Evolutionary conservation across 352 stramenopile genomes (phyloP).

Genomic region (Lagenidium giganteum): DNA sequence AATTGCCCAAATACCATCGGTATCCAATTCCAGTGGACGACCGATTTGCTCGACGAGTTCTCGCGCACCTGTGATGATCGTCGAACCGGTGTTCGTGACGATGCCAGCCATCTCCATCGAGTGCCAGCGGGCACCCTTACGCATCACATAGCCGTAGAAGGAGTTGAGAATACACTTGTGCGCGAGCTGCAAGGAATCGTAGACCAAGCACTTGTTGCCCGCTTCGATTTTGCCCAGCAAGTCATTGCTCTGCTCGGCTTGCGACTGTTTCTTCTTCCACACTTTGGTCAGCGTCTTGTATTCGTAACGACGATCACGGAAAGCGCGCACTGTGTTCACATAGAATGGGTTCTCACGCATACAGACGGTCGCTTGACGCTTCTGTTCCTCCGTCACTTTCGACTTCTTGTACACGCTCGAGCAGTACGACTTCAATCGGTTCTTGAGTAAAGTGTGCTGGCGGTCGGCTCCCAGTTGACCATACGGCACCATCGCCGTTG

Average conservation of each 20-base stretch:
- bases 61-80: slow-evolving; percentile 96
- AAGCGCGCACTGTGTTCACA: slow-evolving; percentile 98
- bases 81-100: slow-evolving; percentile 97
- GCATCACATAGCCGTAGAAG: slow-evolving; percentile 99
- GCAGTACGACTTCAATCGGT: slow-evolving; percentile 91
- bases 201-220: slow-evolving; percentile 88
- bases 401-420: slow-evolving; percentile 97
- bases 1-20: slow-evolving; percentile 99
- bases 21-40: slow-evolving; percentile 97
- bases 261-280: slow-evolving; percentile 80
- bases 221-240: slow-evolving; percentile 85
- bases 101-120: slow-evolving; percentile 99
- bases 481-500: slow-evolving; percentile 50
- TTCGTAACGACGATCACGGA: slow-evolving; percentile 98
- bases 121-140: slow-evolving; percentile 97
- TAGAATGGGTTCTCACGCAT: slow-evolving; percentile 99
- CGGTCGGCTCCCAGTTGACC: slow-evolving; percentile 46
- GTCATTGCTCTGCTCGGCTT: slow-evolving; percentile 79
- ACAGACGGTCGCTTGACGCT: slow-evolving; percentile 94
- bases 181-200: slow-evolving; percentile 98
- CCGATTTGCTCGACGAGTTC: slow-evolving; percentile 94
- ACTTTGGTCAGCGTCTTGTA: slow-evolving; percentile 99
- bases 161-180: slow-evolving; percentile 99
- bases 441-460: slow-evolving; percentile 65
- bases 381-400: slow-evolving; percentile 95